These are phyloP conservation scores for Diatrype stigma DNA, from an alignment of 2,329 filamentous ascomycete species.

Conservation along the genomic window DNA sequence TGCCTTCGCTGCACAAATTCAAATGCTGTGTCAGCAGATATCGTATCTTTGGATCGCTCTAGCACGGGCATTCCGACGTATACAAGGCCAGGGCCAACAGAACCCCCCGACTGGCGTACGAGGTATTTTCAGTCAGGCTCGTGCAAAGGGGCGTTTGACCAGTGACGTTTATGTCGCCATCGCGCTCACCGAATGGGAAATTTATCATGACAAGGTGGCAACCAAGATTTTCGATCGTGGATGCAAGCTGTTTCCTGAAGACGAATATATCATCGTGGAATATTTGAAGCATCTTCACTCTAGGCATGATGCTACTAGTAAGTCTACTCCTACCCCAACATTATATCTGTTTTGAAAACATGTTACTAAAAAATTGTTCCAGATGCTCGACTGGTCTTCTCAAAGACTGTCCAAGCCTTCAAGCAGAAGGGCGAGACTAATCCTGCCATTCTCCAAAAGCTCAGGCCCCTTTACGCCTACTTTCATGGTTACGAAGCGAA, in stretches of 20 bases:
- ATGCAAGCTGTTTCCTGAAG: conserved; percentile 86
- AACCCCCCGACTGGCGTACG: conserved; percentile 64
- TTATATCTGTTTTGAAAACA: conserved; percentile 3
- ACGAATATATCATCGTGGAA: conserved; percentile 89
- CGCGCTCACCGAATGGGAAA: conserved; percentile 89
- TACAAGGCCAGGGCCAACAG: conserved; percentile 78
- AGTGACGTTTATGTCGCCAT: conserved; percentile 94
- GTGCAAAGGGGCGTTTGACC: conserved; percentile 80
- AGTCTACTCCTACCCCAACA: conserved; percentile 33
- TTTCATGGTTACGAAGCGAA: conserved; percentile 95
- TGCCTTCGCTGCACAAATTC: conserved; percentile 67
- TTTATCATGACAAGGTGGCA: conserved; percentile 89
- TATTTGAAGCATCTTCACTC: conserved; percentile 93
- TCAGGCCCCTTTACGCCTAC: conserved; percentile 82
- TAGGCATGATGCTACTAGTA: conserved; percentile 90
- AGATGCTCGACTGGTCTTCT: conserved; percentile 95
- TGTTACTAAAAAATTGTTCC: conserved; percentile 15
- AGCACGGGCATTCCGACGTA: conserved; percentile 87
- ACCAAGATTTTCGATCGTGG: conserved; percentile 96
- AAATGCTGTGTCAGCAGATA: conserved; percentile 75
- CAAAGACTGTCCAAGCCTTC: conserved; percentile 83
- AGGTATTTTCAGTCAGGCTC: conserved; percentile 83
- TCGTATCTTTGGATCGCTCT: conserved; percentile 94
- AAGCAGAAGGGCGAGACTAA: conserved; percentile 64
- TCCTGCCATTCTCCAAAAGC: conserved; percentile 54